Evolutionary conservation across 2,329 filamentous ascomycete genomes (phyloP).

Genomic region (Aspergillus sp.): DNA sequence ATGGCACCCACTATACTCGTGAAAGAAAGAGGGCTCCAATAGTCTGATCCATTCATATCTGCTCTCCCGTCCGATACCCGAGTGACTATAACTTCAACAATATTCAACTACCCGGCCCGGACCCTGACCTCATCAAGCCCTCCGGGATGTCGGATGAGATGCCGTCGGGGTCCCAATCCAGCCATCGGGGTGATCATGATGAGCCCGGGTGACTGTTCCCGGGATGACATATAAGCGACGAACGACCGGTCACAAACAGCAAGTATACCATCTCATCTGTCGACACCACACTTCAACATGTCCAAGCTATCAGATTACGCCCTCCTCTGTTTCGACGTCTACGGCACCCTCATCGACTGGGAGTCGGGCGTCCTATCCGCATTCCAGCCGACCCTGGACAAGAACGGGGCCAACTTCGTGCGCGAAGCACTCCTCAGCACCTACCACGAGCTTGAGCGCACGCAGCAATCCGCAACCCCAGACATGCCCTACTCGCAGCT

Average conservation of each 20-base stretch:
- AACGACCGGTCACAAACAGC: no score
- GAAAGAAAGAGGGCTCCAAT: no score
- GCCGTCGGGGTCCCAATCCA: no score
- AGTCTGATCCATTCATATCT: no score
- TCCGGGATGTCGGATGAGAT: no score
- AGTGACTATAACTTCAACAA: no score
- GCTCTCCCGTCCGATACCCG: no score
- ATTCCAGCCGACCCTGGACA: slow-evolving; percentile 46
- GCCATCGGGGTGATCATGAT: no score
- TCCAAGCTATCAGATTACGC: slow-evolving; percentile 38
- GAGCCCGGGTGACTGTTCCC: neutral
- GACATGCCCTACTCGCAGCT: slow-evolving; percentile 60
- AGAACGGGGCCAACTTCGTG: slow-evolving; percentile 39
- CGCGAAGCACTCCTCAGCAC: slow-evolving; percentile 20
- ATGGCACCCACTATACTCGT: no score
- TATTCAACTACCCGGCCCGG: neutral
- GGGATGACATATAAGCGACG: neutral
- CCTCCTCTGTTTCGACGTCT: slow-evolving; percentile 72
- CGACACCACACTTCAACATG: slow-evolving; percentile 14
- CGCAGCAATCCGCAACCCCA: slow-evolving; percentile 56
- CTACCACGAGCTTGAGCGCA: slow-evolving; percentile 37
- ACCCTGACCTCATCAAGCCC: neutral
- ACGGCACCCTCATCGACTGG: slow-evolving; percentile 79
- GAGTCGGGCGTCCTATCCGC: slow-evolving; percentile 62
- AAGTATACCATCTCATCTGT: neutral